phyloP scores from a whole-genome alignment of 1,284 basidiomycete genomes.

The Ceratobasidium sp. region DNA sequence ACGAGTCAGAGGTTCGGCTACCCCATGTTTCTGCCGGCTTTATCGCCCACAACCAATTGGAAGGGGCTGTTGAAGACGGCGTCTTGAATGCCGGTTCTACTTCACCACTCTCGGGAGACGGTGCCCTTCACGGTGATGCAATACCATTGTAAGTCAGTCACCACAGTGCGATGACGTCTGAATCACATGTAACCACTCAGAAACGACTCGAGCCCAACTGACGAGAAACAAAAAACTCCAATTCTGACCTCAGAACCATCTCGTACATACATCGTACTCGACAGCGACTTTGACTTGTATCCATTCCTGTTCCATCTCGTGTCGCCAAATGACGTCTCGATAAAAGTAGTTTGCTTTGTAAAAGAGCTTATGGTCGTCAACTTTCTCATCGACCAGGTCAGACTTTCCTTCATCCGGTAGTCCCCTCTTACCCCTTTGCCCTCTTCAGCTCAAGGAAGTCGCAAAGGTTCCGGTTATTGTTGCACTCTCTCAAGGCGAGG shows the following conservation, averaged over 20 bases:
- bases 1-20: neutral
- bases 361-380: neutral
- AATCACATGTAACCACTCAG: too few species aligned
- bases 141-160: neutral
- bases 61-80: constrained; percentile 7
- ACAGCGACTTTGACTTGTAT: neutral
- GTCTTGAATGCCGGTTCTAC: neutral
- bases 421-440: neutral
- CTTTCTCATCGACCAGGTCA: neutral
- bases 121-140: neutral
- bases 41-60: neutral
- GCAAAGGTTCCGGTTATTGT: neutral
- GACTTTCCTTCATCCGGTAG: neutral
- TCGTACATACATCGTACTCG: neutral
- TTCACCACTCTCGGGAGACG: neutral
- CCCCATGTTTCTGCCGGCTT: constrained; percentile 5
- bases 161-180: too few species aligned
- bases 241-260: neutral
- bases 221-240: neutral
- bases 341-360: constrained; percentile 4
- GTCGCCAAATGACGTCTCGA: neutral
- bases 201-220: neutral
- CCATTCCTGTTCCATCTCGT: neutral
- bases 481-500: neutral
- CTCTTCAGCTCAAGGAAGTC: neutral